Conservation (phyloP, 2,329 filamentous ascomycete species). For the Clonostachys chloroleuca region DNA sequence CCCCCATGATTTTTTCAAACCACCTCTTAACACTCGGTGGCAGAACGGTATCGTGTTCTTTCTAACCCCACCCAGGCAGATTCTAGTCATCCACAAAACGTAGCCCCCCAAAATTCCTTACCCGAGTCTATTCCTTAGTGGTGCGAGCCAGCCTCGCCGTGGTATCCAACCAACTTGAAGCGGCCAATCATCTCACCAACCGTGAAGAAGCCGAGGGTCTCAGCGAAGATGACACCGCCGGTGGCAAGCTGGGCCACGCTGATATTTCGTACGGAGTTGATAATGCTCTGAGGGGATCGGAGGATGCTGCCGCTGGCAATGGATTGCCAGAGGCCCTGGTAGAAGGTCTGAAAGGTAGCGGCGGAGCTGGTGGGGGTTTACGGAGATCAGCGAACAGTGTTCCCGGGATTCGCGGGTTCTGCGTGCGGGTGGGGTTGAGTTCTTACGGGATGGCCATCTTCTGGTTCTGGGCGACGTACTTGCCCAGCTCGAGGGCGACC, state of each 20-base stretch:
- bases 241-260: conserved; percentile 66
- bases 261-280: conserved; percentile 61
- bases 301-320: conserved; percentile 60
- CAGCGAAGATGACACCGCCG: conserved; percentile 74
- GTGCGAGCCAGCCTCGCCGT: conserved; percentile 61
- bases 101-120: background rate
- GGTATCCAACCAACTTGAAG: conserved; percentile 93
- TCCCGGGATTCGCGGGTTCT: background rate
- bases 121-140: conserved; percentile 37
- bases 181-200: conserved; percentile 95
- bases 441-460: conserved; percentile 95
- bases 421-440: background rate
- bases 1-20: no score
- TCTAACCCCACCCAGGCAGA: no score
- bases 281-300: conserved; percentile 50
- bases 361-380: conserved; percentile 50
- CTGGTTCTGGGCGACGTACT: conserved; percentile 81
- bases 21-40: no score
- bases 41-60: no score
- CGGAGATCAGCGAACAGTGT: background rate
- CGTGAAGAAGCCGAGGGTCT: conserved; percentile 95
- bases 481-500: conserved; percentile 82
- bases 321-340: conserved; percentile 68
- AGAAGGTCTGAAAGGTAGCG: conserved; percentile 82
- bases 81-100: no score